Evolutionary conservation across 169 alveolate species (phyloP).

Genomic region (Toxoplasma gondii): DNA sequence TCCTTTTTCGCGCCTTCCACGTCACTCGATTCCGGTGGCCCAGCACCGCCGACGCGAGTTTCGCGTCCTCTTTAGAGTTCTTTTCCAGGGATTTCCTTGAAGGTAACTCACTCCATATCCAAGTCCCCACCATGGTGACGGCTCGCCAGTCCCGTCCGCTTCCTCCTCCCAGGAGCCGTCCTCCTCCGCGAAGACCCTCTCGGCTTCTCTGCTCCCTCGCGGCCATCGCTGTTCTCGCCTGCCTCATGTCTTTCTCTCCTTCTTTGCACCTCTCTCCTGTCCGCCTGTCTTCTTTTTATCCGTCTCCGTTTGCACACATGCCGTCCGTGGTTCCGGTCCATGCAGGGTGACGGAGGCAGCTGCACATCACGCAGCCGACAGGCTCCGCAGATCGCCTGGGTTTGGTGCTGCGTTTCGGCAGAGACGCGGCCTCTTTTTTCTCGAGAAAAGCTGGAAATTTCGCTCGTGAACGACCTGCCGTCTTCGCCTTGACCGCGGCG

Average conservation of each 20-base stretch:
- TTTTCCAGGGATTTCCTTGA: no score
- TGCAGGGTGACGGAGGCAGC: slow-evolving; percentile 23
- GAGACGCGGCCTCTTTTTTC: neutral
- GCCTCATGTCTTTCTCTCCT: neutral
- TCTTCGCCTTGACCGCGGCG: neutral
- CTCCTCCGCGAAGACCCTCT: neutral
- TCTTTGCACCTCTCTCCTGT: no score
- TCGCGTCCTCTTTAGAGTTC: no score
- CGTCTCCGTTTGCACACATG: neutral
- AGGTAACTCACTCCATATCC: no score
- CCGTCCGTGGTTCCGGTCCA: neutral
- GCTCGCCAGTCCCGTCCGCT: neutral
- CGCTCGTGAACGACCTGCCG: neutral
- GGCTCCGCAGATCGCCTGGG: slow-evolving; percentile 13
- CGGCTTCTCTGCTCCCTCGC: neutral
- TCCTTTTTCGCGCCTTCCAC: no score
- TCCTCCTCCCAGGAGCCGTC: neutral
- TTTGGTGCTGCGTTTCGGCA: neutral
- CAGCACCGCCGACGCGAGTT: no score
- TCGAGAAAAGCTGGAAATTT: neutral
- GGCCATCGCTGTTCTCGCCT: neutral
- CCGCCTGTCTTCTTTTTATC: neutral
- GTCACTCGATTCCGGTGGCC: no score
- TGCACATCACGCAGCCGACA: neutral
- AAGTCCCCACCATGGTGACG: no score